Evolutionary conservation across 2,329 filamentous ascomycete species (phyloP).

Genomic region (Arachnopeziza araneosa): DNA sequence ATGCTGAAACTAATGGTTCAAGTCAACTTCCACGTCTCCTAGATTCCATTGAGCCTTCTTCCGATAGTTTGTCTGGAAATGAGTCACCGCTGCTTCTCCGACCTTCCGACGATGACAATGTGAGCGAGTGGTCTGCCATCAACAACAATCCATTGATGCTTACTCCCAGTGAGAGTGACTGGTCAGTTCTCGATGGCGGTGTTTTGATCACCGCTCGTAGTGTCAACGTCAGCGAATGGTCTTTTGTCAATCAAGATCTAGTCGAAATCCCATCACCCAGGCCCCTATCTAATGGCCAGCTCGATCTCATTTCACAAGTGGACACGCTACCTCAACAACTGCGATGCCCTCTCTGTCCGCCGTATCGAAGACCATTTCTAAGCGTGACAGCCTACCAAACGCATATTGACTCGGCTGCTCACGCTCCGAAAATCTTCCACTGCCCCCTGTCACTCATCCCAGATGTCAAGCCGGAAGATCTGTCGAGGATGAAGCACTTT

Average conservation of each 20-base stretch:
- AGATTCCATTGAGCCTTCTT: background rate
- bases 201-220: background rate
- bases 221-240: conserved; percentile 10
- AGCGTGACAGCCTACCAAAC: conserved; percentile 4
- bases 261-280: conserved; percentile 1
- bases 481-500: conserved; percentile 3
- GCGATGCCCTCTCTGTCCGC: conserved; percentile 4
- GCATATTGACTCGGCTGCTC: conserved; percentile 8
- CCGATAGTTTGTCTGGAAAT: conserved; percentile 1
- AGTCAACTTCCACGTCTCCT: background rate
- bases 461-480: conserved; percentile 1
- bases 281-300: conserved; percentile 1
- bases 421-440: conserved; percentile 9
- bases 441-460: conserved; percentile 9
- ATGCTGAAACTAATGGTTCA: background rate
- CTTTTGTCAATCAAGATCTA: conserved; percentile 4
- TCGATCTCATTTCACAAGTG: background rate
- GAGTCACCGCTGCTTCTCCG: background rate
- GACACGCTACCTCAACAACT: background rate
- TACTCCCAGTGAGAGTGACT: conserved; percentile 4
- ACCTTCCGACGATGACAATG: conserved; percentile 1
- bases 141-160: background rate
- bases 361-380: conserved; percentile 5
- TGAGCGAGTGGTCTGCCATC: conserved; percentile 9
- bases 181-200: background rate